These are phyloP conservation scores for Diaporthe nobilis DNA, from an alignment of 2,329 filamentous ascomycete genomes.

Conservation along the genomic window DNA sequence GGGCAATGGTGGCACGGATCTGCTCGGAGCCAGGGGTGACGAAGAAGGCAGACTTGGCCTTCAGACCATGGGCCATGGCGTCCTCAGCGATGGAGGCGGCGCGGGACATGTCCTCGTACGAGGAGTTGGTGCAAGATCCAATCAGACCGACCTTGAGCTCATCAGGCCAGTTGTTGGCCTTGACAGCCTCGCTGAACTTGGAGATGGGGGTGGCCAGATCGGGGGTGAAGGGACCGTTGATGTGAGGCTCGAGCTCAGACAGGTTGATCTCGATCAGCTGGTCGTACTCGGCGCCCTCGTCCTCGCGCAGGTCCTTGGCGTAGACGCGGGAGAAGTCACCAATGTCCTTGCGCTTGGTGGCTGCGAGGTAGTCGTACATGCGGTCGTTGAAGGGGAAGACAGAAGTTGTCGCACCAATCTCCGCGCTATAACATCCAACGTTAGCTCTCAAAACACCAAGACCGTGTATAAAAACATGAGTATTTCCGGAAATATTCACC, in stretches of 20 bases:
- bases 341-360: conserved; percentile 91
- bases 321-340: conserved; percentile 91
- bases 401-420: conserved; percentile 89
- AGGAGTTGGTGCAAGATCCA: conserved; percentile 96
- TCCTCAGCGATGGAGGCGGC: conserved; percentile 92
- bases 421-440: conserved; percentile 58
- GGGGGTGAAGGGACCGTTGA: conserved; percentile 99
- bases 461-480: neutral
- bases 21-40: conserved; percentile 98
- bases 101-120: conserved; percentile 91
- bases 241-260: conserved; percentile 93
- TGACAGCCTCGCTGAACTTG: conserved; percentile 95
- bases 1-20: conserved; percentile 91
- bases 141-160: conserved; percentile 97
- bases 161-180: conserved; percentile 95
- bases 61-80: conserved; percentile 91
- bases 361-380: conserved; percentile 95
- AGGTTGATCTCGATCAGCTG: conserved; percentile 97
- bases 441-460: neutral
- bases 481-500: conserved; percentile 52
- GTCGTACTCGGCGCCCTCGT: conserved; percentile 95
- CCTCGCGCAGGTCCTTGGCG: conserved; percentile 86
- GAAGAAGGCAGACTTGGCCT: conserved; percentile 93
- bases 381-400: conserved; percentile 98
- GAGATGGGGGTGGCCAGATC: conserved; percentile 98